phyloP scores from a whole-genome alignment of 1,284 basidiomycete species.

The Apiotrichum gamsii region DNA sequence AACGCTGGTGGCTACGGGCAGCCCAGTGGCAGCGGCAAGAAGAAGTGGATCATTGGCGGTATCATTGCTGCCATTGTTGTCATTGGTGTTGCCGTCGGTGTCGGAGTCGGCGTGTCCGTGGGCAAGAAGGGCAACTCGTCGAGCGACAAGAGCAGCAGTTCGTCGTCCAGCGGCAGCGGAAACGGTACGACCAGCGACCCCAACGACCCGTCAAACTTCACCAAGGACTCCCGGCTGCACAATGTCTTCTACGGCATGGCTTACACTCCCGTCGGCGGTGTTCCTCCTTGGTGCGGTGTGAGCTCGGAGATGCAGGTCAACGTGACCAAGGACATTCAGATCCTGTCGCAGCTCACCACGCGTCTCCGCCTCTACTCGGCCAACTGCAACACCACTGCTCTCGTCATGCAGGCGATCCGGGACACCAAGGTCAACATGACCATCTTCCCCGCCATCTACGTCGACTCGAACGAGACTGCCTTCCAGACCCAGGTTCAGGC shows the following conservation, averaged over 20 bases:
- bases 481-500: conserved; percentile 66
- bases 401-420: conserved; percentile 69
- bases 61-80: conserved; percentile 25
- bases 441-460: conserved; percentile 76
- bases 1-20: too few species aligned
- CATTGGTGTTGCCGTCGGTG: conserved; percentile 19
- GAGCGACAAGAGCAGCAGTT: neutral
- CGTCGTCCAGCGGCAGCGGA: neutral
- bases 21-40: conserved; percentile 10
- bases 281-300: neutral
- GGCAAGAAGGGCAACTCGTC: conserved; percentile 2
- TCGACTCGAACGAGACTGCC: conserved; percentile 59
- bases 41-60: conserved; percentile 17
- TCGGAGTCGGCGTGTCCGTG: conserved; percentile 24
- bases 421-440: conserved; percentile 81
- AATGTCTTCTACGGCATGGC: conserved; percentile 66
- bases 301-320: neutral
- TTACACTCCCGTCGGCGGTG: conserved; percentile 56
- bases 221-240: conserved; percentile 57
- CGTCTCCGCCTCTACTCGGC: conserved; percentile 44
- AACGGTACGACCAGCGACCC: conserved; percentile 50
- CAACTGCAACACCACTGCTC: conserved; percentile 52
- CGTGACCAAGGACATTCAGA: conserved; percentile 49
- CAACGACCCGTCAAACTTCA: conserved; percentile 60
- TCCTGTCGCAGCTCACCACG: conserved; percentile 45